Evolutionary conservation across 768 basidiomycete species (phyloP), one percentile per base, ranked within the genome.

Genomic region (Kwoniella europaea): DNA sequence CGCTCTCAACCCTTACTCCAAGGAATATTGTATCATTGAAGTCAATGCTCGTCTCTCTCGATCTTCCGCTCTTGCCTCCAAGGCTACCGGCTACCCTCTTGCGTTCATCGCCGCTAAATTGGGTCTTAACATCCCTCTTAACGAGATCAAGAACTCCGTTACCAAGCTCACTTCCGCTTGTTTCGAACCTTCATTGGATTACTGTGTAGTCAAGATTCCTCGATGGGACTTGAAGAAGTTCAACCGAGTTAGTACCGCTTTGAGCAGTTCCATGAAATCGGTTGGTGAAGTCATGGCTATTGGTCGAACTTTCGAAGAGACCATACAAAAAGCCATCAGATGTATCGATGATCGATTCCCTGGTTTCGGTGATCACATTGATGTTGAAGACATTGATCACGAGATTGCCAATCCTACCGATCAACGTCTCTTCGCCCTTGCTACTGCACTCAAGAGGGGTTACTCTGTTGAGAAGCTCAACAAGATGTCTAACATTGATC

Each of bases 211-310:
- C 82, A 98, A 99, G 87, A 97, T 99, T 78, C 96, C 96, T 66
- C 91, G 96, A 74, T 99, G 96, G 96, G 97, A 99, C 85, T 86
- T 98, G 81, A 95, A 95, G 85, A 99, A 99, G 88, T 99, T 99
- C 86, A 93, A 79, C 78, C 90, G 96, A 57, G 96, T 99, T 79
- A 94, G 92, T 82, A 89, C 91, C 69, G 87, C 92, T 52, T 86
- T 99, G 60, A 93, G 93, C 84, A 93, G 91, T 76, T 93, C 92
- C 85, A 98, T 99, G 96, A 98, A 98, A 88, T 94, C 92, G 77
- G 96, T 99, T 9, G 96, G 96, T 29, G 96, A 99, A 84, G 96
- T 99, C 68, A 99, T 99, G 97, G 93, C 92, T 76, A 98, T 99
- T 75, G 96, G 96, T 15, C 87, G 96, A 76, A 97, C 94, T 4